Conservation (phyloP, 805 yeast species). For the Cyberlindnera nakhonratchasimensis region DNA sequence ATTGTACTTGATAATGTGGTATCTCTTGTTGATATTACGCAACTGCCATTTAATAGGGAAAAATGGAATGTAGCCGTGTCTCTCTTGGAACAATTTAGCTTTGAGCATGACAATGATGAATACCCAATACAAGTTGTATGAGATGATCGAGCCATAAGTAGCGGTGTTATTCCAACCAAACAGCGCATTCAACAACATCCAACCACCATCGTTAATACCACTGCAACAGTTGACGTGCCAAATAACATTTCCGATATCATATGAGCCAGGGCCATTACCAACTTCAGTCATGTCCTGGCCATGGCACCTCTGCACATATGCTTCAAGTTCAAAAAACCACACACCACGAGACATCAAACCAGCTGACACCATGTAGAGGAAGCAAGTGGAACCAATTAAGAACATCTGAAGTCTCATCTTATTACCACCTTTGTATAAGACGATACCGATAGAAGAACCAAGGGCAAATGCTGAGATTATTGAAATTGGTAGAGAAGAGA, state of each 20-base stretch:
- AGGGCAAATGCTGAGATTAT: slow-evolving; percentile 54
- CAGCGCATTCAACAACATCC: slow-evolving; percentile 88
- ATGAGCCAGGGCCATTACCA: slow-evolving; percentile 92
- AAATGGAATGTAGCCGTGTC: slow-evolving; percentile 55
- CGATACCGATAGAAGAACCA: slow-evolving; percentile 63
- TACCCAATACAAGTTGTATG: slow-evolving; percentile 74
- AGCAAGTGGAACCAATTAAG: slow-evolving; percentile 71
- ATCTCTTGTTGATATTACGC: slow-evolving; percentile 44
- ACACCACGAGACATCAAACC: slow-evolving; percentile 86
- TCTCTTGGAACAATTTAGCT: slow-evolving; percentile 50
- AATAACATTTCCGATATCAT: slow-evolving; percentile 69
- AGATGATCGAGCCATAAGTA: slow-evolving; percentile 79
- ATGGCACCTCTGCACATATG: slow-evolving; percentile 64
- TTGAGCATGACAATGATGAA: slow-evolving; percentile 43
- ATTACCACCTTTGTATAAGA: slow-evolving; percentile 75
- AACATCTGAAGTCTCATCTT: slow-evolving; percentile 73
- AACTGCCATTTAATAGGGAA: slow-evolving; percentile 64
- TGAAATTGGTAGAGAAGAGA: slow-evolving; percentile 61
- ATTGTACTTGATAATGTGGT: slow-evolving; percentile 30
- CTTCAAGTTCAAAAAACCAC: slow-evolving; percentile 84
- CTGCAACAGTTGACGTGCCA: slow-evolving; percentile 97
- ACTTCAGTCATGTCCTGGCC: slow-evolving; percentile 85
- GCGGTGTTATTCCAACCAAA: slow-evolving; percentile 95
- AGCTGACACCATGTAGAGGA: slow-evolving; percentile 81
- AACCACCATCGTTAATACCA: slow-evolving; percentile 84